Evolutionary conservation across 2,329 filamentous ascomycete species (phyloP).

Genomic region (Colletotrichum sp.): DNA sequence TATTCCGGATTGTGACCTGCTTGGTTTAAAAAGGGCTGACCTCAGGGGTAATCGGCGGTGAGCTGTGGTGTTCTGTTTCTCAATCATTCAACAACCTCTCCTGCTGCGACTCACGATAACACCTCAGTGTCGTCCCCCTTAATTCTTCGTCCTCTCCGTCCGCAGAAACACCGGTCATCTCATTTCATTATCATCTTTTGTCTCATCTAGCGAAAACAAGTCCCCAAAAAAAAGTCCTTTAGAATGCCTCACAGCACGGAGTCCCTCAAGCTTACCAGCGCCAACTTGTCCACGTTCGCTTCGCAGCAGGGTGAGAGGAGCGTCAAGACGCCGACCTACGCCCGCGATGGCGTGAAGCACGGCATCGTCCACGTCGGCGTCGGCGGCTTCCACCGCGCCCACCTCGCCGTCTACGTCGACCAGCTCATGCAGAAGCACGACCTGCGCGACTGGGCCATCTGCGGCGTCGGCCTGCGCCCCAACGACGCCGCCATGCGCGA

Average conservation of each 20-base stretch:
- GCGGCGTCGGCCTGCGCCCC: constrained; percentile 55
- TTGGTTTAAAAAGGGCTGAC: neutral
- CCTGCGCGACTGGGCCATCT: constrained; percentile 52
- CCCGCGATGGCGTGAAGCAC: constrained; percentile 51
- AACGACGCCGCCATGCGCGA: constrained; percentile 58
- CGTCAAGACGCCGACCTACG: constrained; percentile 44
- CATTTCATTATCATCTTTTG: neutral
- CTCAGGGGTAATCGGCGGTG: constrained; percentile 13
- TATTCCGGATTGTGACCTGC: neutral
- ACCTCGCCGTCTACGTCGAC: constrained; percentile 57
- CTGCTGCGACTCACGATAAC: neutral
- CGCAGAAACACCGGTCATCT: neutral
- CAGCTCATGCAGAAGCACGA: constrained; percentile 50
- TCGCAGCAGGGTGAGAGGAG: constrained; percentile 7
- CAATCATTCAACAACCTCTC: neutral
- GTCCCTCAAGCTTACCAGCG: constrained; percentile 16
- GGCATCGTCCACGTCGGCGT: constrained; percentile 60
- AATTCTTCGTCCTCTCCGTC: neutral
- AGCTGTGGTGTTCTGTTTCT: neutral
- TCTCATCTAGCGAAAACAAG: neutral
- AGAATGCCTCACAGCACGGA: constrained; percentile 22
- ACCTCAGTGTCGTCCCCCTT: neutral
- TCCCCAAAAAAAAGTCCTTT: neutral
- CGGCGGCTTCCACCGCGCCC: constrained; percentile 59
- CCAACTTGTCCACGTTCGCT: constrained; percentile 10